Conservation (phyloP, 2,329 filamentous ascomycete species). For the Anthostomella pinea region DNA sequence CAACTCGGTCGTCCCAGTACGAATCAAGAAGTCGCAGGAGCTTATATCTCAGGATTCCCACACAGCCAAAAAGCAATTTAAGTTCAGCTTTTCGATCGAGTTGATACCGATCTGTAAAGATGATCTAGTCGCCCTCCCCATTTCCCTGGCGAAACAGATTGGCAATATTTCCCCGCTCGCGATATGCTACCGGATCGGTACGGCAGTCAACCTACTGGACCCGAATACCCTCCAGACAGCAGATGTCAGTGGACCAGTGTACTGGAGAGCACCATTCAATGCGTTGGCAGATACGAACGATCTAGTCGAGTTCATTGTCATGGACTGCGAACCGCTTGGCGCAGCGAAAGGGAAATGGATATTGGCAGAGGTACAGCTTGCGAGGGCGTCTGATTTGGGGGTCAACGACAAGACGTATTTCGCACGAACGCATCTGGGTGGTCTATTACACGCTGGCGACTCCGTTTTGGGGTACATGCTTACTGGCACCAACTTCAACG, state of each 20-base stretch:
- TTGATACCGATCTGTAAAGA: slow-evolving; percentile 96
- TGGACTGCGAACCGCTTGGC: slow-evolving; percentile 85
- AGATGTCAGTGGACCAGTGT: slow-evolving; percentile 77
- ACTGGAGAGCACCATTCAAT: slow-evolving; percentile 87
- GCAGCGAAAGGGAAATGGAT: slow-evolving; percentile 76
- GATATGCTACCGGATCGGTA: slow-evolving; percentile 85
- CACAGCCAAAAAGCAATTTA: slow-evolving; percentile 87
- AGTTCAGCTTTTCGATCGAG: slow-evolving; percentile 88
- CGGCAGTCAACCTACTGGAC: slow-evolving; percentile 84
- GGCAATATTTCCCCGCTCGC: slow-evolving; percentile 87
- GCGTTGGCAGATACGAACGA: slow-evolving; percentile 81
- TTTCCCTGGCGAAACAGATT: slow-evolving; percentile 80
- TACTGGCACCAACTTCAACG: slow-evolving; percentile 54
- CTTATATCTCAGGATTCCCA: slow-evolving; percentile 92
- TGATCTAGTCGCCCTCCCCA: slow-evolving; percentile 88
- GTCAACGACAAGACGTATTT: slow-evolving; percentile 85
- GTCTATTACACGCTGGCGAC: slow-evolving; percentile 82
- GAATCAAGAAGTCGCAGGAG: slow-evolving; percentile 82
- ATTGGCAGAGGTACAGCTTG: slow-evolving; percentile 84
- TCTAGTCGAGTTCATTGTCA: slow-evolving; percentile 87
- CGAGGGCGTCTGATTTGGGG: slow-evolving; percentile 81
- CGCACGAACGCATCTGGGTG: slow-evolving; percentile 84
- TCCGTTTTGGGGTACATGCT: slow-evolving; percentile 94
- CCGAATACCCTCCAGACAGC: slow-evolving; percentile 87
- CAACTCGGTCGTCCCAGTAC: slow-evolving; percentile 74